These are phyloP conservation scores for Cymbopogon citratus DNA, from an alignment of 176 grass and related monocot genomes.

Conservation along the genomic window DNA sequence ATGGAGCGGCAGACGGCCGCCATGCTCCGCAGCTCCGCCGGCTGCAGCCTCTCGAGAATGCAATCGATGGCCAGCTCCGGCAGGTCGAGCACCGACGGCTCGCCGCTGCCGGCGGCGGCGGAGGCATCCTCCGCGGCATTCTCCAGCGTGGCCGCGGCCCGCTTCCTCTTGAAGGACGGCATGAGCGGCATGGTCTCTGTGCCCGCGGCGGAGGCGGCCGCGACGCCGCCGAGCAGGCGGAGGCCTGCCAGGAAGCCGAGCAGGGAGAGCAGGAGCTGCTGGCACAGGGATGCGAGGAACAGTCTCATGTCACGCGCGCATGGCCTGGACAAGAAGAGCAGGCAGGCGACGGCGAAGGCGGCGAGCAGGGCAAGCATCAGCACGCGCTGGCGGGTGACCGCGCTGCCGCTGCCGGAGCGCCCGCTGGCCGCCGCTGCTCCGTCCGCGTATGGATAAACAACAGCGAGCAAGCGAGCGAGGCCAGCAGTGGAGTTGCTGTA, in stretches of 20 bases:
- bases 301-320: slow-evolving; percentile 74
- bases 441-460: too few species aligned
- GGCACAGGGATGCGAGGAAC: slow-evolving; percentile 49
- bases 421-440: slow-evolving; percentile 7
- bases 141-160: slow-evolving; percentile 26
- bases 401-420: neutral
- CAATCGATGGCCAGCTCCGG: slow-evolving; percentile 81
- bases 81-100: slow-evolving; percentile 65
- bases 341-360: slow-evolving; percentile 51
- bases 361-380: slow-evolving; percentile 75
- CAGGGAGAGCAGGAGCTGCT: slow-evolving; percentile 37
- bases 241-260: slow-evolving; percentile 34
- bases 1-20: slow-evolving; percentile 56
- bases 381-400: neutral
- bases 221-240: slow-evolving; percentile 26
- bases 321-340: slow-evolving; percentile 61
- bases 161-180: slow-evolving; percentile 56
- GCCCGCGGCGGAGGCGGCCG: neutral
- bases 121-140: slow-evolving; percentile 13
- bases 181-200: slow-evolving; percentile 27
- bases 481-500: slow-evolving; percentile 22
- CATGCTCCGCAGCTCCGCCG: slow-evolving; percentile 65
- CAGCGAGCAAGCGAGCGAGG: neutral
- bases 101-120: neutral
- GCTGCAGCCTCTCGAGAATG: slow-evolving; percentile 72